Evolutionary conservation across 441 rosid species (phyloP), one percentile per base, ranked within the genome.

Genomic region (Geranium incanum): DNA sequence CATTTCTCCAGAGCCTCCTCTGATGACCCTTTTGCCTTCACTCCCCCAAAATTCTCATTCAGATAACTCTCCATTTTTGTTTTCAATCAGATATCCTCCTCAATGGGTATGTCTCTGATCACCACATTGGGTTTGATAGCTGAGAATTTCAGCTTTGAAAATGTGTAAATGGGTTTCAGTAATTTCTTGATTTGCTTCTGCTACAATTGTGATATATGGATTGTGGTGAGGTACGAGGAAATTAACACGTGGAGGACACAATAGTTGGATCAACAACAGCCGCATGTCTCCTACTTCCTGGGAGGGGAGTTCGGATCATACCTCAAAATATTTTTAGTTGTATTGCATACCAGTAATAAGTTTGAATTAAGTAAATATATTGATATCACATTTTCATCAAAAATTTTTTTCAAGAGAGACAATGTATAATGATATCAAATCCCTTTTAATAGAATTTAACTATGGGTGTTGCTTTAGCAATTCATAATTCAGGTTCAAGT

Each of bases 61-160:
- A 91, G 72, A 68, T 76, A 88, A 71, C 80, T 88, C 84, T 87
- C 93, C 98, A 92, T 92, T 48, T 48, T 4, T 39, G 8, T 38
- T 6, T 38, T 45, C 59, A 43, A 43, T 6, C 52, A 43, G 12
- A 43, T 9, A 1, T 38, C 41, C 41, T 37, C 6, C 41, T 38
- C 5, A 38, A 38, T 48, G 57, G 13, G 57, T 21, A 21, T 21
- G 21, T 21, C 21, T 21, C 21, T 21, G 21, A 21, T 21, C 59
- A 50, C 59, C 18, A 5, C 59, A 50, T 50, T 50, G 59, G 43
- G 0, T 0, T 1, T 39, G 3, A 28, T 21, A 28, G 33, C 33
- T 28, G 33, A 28, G 33, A 28, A 28, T 28, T 28, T 28, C 33
- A 28, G 33, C 43, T 39, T 39, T 7, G 43, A 39, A 39, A 39